Conservation (phyloP, 148 eudicot genomes). For the Fagopyrum homotropicum region DNA sequence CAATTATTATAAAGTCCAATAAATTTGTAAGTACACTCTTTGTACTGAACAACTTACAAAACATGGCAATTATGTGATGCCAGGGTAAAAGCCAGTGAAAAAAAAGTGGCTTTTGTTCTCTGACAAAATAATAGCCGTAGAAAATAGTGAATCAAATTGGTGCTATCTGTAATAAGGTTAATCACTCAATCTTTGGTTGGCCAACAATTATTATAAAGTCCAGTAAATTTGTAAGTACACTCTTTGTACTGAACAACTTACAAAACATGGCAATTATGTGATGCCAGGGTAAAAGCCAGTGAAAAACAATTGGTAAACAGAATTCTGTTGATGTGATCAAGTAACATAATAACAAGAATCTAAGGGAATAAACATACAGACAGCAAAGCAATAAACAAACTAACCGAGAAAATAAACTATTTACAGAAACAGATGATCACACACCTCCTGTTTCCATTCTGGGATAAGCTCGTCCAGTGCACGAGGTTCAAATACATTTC, state of each 20-base stretch:
- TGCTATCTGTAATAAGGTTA: background rate
- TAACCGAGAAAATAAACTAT: background rate
- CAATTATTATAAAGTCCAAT: too few species aligned
- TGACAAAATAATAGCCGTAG: background rate
- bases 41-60: too few species aligned
- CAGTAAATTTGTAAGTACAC: background rate
- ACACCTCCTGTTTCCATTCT: conserved; percentile 65
- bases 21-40: too few species aligned
- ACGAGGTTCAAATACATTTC: conserved; percentile 97
- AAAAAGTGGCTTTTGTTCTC: background rate
- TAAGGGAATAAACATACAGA: background rate
- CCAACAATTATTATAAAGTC: background rate
- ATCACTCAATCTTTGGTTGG: background rate
- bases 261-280: background rate
- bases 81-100: background rate
- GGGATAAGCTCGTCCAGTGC: conserved; percentile 94
- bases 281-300: background rate
- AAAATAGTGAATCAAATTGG: background rate
- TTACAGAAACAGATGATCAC: conserved; percentile 32
- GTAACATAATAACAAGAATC: background rate
- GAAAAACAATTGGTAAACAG: background rate
- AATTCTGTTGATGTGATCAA: background rate
- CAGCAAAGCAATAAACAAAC: background rate
- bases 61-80: background rate
- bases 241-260: background rate